Conservation (phyloP, 768 basidiomycete genomes). For the Auriscalpium microsporum region DNA sequence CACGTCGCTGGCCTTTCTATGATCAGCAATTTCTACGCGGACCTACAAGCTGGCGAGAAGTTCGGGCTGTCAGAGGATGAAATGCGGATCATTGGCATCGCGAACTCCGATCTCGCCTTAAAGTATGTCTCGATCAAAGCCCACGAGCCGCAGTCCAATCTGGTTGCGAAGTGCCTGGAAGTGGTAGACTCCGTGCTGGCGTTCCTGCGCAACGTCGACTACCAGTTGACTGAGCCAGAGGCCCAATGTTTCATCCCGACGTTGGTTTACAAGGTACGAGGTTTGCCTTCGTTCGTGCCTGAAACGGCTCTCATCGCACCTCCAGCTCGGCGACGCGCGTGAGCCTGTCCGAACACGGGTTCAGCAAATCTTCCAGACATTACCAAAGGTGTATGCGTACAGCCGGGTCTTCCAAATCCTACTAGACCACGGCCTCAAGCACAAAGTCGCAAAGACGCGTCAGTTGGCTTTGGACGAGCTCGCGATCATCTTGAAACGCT, state of each 20-base stretch:
- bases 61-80: slow-evolving; percentile 37
- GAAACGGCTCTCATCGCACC: background rate
- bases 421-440: slow-evolving; percentile 80
- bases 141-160: slow-evolving; percentile 86
- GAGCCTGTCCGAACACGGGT: slow-evolving; percentile 76
- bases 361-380: slow-evolving; percentile 72
- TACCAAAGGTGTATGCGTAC: slow-evolving; percentile 88
- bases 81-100: slow-evolving; percentile 58
- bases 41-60: slow-evolving; percentile 44
- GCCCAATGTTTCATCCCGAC: slow-evolving; percentile 85
- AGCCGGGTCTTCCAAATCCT: slow-evolving; percentile 86
- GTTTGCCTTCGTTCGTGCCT: slow-evolving; percentile 21
- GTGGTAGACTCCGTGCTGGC: slow-evolving; percentile 70
- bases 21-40: slow-evolving; percentile 69
- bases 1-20: slow-evolving; percentile 68
- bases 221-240: slow-evolving; percentile 80
- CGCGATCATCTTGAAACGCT: slow-evolving; percentile 65
- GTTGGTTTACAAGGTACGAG: slow-evolving; percentile 72
- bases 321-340: slow-evolving; percentile 84
- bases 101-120: slow-evolving; percentile 84
- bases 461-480: slow-evolving; percentile 83
- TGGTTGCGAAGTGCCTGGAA: slow-evolving; percentile 83
- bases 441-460: slow-evolving; percentile 87
- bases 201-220: slow-evolving; percentile 63
- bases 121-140: slow-evolving; percentile 91